Evolutionary conservation across 2,329 filamentous ascomycete genomes (phyloP).

Genomic region (Fusarium sp.): DNA sequence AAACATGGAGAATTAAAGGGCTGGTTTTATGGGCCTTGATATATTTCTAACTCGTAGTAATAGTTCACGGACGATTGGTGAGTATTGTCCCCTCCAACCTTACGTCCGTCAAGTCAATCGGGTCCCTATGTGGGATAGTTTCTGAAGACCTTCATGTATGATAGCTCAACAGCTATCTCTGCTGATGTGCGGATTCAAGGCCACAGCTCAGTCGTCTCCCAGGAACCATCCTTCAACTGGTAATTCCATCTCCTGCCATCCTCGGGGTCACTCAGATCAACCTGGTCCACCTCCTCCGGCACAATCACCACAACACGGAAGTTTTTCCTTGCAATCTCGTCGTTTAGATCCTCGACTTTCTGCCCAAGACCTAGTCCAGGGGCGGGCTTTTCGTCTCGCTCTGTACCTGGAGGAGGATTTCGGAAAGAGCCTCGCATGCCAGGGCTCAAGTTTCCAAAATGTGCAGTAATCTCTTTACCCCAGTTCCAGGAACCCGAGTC

Average conservation of each 20-base stretch:
- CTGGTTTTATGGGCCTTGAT: neutral
- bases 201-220: constrained; percentile 78
- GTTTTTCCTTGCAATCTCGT: constrained; percentile 75
- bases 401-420: constrained; percentile 74
- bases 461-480: constrained; percentile 79
- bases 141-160: neutral
- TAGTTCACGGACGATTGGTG: neutral
- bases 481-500: constrained; percentile 74
- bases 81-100: neutral
- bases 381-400: constrained; percentile 61
- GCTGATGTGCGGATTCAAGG: constrained; percentile 48
- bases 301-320: constrained; percentile 86
- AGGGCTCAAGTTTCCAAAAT: constrained; percentile 90
- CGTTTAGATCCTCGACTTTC: constrained; percentile 75
- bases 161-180: neutral
- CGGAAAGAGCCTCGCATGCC: constrained; percentile 81
- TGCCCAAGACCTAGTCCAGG: constrained; percentile 62
- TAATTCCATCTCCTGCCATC: constrained; percentile 74
- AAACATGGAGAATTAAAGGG: too few species aligned
- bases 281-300: constrained; percentile 78
- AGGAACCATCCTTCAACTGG: constrained; percentile 64
- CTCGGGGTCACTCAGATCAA: constrained; percentile 75
- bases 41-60: too few species aligned
- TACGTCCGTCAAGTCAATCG: neutral
- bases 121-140: neutral